These are phyloP conservation scores for Anthracocystis panici-leucophaei DNA, from an alignment of 1,284 basidiomycete genomes.

Conservation along the genomic window DNA sequence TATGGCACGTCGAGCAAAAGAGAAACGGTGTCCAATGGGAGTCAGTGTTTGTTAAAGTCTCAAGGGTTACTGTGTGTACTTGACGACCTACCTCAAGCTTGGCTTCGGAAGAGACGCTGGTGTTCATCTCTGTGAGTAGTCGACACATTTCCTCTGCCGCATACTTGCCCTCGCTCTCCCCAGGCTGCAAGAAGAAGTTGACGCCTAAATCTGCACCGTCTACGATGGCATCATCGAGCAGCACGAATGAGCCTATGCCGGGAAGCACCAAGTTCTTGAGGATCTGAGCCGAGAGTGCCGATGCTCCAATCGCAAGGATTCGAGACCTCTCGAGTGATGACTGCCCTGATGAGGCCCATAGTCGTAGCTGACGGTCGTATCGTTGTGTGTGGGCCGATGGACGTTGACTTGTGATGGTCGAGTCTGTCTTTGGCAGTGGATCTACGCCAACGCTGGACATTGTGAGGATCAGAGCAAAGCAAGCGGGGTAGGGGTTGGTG, in stretches of 20 bases:
- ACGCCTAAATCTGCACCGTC: conserved; percentile 85
- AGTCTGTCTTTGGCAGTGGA: conserved; percentile 35
- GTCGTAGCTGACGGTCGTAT: conserved; percentile 73
- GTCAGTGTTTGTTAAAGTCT: not conserved
- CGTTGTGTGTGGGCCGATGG: conserved; percentile 65
- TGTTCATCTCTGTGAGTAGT: conserved; percentile 87
- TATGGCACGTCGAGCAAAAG: not conserved
- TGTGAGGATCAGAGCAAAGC: not conserved
- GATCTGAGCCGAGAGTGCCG: conserved; percentile 84
- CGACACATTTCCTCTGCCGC: conserved; percentile 84
- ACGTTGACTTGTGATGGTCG: conserved; percentile 35
- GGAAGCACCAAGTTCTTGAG: conserved; percentile 96
- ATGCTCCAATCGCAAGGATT: conserved; percentile 82
- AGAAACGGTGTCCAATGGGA: not conserved
- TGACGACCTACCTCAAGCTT: conserved; percentile 71
- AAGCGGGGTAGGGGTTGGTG: not conserved
- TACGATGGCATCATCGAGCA: conserved; percentile 79
- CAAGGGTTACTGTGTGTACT: too few species aligned
- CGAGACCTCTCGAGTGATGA: conserved; percentile 86
- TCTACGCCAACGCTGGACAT: conserved; percentile 47
- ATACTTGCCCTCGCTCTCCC: conserved; percentile 80
- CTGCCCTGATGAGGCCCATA: conserved; percentile 96
- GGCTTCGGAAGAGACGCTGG: conserved; percentile 81
- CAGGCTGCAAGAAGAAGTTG: conserved; percentile 89
- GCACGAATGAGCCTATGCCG: conserved; percentile 89